Conservation (phyloP, 2,329 filamentous ascomycete species). For the Colletotrichum zoysiae region DNA sequence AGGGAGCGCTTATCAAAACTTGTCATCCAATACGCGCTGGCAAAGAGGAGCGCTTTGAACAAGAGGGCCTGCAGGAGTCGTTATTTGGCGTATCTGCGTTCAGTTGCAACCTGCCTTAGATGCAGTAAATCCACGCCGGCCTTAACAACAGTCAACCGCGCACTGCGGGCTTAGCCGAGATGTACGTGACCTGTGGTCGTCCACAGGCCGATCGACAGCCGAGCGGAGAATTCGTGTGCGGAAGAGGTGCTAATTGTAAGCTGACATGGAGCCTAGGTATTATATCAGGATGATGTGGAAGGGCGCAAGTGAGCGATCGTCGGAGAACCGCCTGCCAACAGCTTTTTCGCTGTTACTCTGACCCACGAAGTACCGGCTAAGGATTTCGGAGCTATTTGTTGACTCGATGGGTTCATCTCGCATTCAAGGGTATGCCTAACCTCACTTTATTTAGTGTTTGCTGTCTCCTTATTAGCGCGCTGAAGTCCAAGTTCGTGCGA, state of each 20-base stretch:
- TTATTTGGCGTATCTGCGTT: too few relatives aligned
- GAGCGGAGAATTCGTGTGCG: not conserved
- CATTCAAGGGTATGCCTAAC: too few relatives aligned
- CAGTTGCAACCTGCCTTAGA: not conserved
- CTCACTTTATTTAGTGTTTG: too few relatives aligned
- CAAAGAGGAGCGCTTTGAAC: not conserved
- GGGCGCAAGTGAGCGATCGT: not conserved
- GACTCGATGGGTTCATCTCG: too few relatives aligned
- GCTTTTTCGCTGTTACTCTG: not conserved
- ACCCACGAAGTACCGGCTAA: too few relatives aligned
- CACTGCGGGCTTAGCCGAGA: not conserved
- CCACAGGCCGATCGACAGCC: not conserved
- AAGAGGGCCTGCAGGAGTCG: not conserved
- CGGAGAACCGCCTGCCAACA: not conserved
- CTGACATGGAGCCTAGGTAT: too few relatives aligned
- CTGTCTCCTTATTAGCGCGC: too few relatives aligned
- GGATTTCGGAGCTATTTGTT: too few relatives aligned
- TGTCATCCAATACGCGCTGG: constrained; percentile 46
- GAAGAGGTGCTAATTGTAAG: not conserved
- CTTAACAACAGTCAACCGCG: not conserved
- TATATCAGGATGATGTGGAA: not conserved
- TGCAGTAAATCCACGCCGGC: not conserved
- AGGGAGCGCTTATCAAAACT: constrained; percentile 37
- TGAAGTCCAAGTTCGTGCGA: too few relatives aligned
- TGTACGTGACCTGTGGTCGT: too few relatives aligned